Base-by-base conservation (phyloP, 495 filamentous ascomycete species). In the Halenospora varia region DNA sequence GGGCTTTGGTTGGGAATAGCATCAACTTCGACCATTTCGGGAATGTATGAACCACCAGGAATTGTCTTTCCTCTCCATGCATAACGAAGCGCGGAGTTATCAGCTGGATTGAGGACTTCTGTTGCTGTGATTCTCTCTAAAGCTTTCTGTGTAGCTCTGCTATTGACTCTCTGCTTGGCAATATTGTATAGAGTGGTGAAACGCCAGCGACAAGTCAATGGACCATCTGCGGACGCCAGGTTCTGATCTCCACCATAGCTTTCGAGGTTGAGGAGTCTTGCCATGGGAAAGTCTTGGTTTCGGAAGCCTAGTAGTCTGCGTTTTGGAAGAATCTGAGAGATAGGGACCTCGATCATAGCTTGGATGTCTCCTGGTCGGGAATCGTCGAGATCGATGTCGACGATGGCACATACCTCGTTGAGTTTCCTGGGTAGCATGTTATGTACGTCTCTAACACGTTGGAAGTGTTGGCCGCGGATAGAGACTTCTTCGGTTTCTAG, bases 321-420 rank as follows among this genome's bases (percentile, higher is more conserved):
- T 2, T 64, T 44, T 13, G 59, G 57, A 0, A 71, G 46, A 1
- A 83, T 62, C 0, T 72, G 57, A 0, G 55, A 46, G 0, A 77
- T 26, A 0, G 70, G 47, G 10, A 82, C 48, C 0, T 78, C 75
- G 2, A 81, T 68, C 0, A 80, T 67, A 0, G 70, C 68, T 56
- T 84, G 78, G 3, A 75, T 63, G 2, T 71, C 51, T 10, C 62
- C 56, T 0, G 68, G 58, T 10, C 73, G 58, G 0, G 54, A 26
- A 56, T 83, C 76, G 26, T 76, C 71, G 8, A 66, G 63, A 41
- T 77, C 70, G 2, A 83, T 58, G 15, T 77, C 60, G 0, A 80
- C 65, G 0, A 87, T 56, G 56, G 82, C 66, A 25, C 76, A 77
- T 1, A 87, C 50, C 57, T 85, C 83, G 53, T 85, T 87, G 6